phyloP scores from a whole-genome alignment of 2,329 filamentous ascomycete species.

The Pseudocercospora crystallina region DNA sequence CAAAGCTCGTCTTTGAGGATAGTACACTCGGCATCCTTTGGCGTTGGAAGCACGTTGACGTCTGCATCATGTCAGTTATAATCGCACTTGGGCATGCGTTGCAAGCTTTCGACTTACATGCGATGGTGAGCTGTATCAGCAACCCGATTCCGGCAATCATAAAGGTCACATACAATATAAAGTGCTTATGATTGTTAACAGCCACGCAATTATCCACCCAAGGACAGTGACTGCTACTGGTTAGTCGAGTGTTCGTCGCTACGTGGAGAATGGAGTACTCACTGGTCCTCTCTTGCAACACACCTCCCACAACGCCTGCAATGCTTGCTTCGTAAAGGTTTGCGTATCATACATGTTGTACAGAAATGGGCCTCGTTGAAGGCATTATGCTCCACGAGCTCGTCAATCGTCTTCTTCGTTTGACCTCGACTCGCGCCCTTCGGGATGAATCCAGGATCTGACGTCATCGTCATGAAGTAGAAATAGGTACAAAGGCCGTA shows the following conservation, averaged over 20 bases:
- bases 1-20: constrained; percentile 75
- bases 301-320: constrained; percentile 89
- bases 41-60: constrained; percentile 48
- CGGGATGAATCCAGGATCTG: constrained; percentile 89
- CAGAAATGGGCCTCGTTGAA: constrained; percentile 96
- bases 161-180: constrained; percentile 82
- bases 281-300: constrained; percentile 96
- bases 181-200: constrained; percentile 93
- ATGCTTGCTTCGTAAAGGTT: constrained; percentile 91
- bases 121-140: constrained; percentile 70
- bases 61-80: constrained; percentile 22
- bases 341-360: constrained; percentile 89
- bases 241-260: constrained; percentile 4
- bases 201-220: constrained; percentile 98
- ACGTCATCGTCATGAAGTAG: constrained; percentile 79
- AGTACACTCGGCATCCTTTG: constrained; percentile 61
- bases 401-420: constrained; percentile 84
- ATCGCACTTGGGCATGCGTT: background rate
- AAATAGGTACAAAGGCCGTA: constrained; percentile 76
- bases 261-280: constrained; percentile 42
- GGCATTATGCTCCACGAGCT: constrained; percentile 79
- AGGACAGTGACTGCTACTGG: constrained; percentile 74
- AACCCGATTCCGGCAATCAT: constrained; percentile 73
- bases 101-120: constrained; percentile 56
- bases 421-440: constrained; percentile 86